Conservation (phyloP, 441 rosid species). For the Gossypium laxum region DNA sequence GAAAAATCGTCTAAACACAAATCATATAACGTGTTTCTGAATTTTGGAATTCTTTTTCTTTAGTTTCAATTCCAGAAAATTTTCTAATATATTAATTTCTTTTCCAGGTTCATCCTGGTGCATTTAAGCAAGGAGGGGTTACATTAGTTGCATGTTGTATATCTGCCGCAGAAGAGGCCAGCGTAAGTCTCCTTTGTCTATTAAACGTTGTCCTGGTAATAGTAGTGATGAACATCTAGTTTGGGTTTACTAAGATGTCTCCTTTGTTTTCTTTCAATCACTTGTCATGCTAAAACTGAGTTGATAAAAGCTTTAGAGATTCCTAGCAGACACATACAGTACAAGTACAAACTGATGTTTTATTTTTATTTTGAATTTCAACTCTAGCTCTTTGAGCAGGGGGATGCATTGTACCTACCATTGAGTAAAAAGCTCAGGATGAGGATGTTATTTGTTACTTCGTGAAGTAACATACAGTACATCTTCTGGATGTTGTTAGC, state of each 20-base stretch:
- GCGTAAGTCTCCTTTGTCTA: constrained; percentile 35
- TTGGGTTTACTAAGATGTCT: neutral
- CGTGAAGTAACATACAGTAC: neutral
- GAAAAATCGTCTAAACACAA: neutral
- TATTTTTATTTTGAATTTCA: neutral
- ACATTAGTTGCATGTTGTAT: constrained; percentile 79
- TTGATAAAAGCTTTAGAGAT: neutral
- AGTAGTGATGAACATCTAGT: neutral
- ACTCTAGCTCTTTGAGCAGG: neutral
- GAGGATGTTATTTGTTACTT: neutral
- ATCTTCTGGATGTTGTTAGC: neutral
- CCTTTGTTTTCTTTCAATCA: neutral
- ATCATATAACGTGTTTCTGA: neutral
- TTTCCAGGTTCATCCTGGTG: constrained; percentile 81
- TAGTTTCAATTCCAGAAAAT: neutral
- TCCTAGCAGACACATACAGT: neutral
- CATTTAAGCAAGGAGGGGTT: constrained; percentile 71
- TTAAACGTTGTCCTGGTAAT: neutral
- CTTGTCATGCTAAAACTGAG: neutral
- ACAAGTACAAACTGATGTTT: neutral
- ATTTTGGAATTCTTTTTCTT: neutral
- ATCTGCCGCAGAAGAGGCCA: constrained; percentile 77
- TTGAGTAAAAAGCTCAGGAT: neutral
- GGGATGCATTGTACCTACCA: too few relatives aligned
- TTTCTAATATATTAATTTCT: constrained; percentile 8